phyloP scores from a whole-genome alignment of 257 asterid genomes.

The Thymus quinquecostatus region DNA sequence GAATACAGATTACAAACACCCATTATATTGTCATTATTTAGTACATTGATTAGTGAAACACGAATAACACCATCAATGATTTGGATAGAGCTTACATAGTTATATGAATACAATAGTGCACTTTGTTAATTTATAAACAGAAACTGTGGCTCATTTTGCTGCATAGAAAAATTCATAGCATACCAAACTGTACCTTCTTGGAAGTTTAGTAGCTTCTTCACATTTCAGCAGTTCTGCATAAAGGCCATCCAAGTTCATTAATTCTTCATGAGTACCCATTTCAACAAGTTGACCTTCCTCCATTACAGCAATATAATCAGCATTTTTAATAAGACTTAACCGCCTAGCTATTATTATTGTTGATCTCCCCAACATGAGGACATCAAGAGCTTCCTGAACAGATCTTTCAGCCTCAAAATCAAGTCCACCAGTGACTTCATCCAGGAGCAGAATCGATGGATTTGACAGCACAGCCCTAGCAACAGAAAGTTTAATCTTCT shows the following conservation, averaged over 20 bases:
- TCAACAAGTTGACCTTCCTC: constrained; percentile 99
- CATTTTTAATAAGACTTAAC: constrained; percentile 88
- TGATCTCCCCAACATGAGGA: constrained; percentile 96
- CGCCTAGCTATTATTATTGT: constrained; percentile 96
- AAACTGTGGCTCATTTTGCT: constrained; percentile 22
- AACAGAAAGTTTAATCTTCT: constrained; percentile 92
- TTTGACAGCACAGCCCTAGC: constrained; percentile 97
- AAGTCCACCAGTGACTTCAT: constrained; percentile 98
- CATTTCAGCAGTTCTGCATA: constrained; percentile 96
- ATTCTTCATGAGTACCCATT: constrained; percentile 99
- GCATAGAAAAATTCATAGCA: constrained; percentile 22
- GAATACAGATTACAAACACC: constrained; percentile 34
- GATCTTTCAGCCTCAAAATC: constrained; percentile 99
- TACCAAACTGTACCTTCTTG: constrained; percentile 69
- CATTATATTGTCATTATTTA: constrained; percentile 15
- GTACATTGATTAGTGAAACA: constrained; percentile 7
- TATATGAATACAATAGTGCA: constrained; percentile 18
- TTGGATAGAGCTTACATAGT: neutral
- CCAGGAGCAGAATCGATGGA: constrained; percentile 94
- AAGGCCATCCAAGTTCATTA: constrained; percentile 91
- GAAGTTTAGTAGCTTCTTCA: constrained; percentile 99
- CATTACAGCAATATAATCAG: constrained; percentile 99
- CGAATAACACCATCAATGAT: constrained; percentile 20
- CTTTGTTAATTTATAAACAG: constrained; percentile 20
- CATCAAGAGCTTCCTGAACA: constrained; percentile 96